Conservation (phyloP, 78 protist genomes). For the Tieghemostelium lacteum region DNA sequence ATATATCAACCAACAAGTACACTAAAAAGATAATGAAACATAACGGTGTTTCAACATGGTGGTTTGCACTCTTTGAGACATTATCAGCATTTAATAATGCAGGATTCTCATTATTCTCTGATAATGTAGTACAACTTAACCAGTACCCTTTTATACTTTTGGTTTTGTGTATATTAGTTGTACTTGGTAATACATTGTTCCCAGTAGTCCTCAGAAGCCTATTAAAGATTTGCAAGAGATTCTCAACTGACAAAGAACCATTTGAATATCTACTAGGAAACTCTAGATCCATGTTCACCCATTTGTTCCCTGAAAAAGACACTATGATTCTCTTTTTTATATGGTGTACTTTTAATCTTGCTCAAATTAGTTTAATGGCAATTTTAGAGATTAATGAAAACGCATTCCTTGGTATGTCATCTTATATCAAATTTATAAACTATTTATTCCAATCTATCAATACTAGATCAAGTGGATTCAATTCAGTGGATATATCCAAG, state of each 20-base stretch:
- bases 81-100: constrained; percentile 76
- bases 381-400: constrained; percentile 49
- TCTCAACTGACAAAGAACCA: constrained; percentile 70
- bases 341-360: constrained; percentile 31
- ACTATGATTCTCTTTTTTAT: constrained; percentile 16
- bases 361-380: constrained; percentile 56
- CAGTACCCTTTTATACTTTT: neutral
- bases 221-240: neutral
- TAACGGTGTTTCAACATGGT: constrained; percentile 23
- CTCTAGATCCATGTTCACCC: constrained; percentile 59
- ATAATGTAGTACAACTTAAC: constrained; percentile 52
- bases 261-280: constrained; percentile 33
- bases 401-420: constrained; percentile 31
- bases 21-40: neutral
- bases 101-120: constrained; percentile 42
- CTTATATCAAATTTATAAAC: constrained; percentile 15
- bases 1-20: neutral
- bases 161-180: constrained; percentile 13
- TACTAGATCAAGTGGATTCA: constrained; percentile 82
- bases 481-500: constrained; percentile 53
- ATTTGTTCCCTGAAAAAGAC: constrained; percentile 48
- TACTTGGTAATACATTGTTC: constrained; percentile 57
- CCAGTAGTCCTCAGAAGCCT: constrained; percentile 52
- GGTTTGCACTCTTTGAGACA: constrained; percentile 50
- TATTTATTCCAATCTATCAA: constrained; percentile 60